Conservation (phyloP, 768 basidiomycete species). For the Pholiota microspora region DNA sequence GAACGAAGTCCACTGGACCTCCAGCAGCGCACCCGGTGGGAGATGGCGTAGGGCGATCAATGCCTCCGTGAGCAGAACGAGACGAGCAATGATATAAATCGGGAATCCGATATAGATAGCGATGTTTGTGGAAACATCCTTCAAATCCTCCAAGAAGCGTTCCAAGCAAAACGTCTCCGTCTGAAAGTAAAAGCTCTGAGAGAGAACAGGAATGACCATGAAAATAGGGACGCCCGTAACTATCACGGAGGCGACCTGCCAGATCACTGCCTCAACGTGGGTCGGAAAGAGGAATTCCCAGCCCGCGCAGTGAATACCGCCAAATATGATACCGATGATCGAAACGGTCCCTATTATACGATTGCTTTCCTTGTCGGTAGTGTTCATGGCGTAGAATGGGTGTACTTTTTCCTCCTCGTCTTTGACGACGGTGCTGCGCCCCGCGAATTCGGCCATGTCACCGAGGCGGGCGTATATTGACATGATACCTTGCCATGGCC, state of each 20-base stretch:
- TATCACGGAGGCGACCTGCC: conserved; percentile 4
- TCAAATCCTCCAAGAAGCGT: neutral
- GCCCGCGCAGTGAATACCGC: conserved; percentile 10
- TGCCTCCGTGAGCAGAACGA: conserved; percentile 8
- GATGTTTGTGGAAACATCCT: neutral
- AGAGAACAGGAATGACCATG: conserved; percentile 3
- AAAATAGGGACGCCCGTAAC: conserved; percentile 7
- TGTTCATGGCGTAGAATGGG: conserved; percentile 1
- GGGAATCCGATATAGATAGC: conserved; percentile 6
- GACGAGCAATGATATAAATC: conserved; percentile 8
- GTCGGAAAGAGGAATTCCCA: conserved; percentile 13
- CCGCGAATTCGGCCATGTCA: conserved; percentile 10
- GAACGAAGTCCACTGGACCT: conserved; percentile 13
- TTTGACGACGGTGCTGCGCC: conserved; percentile 4
- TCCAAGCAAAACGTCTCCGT: conserved; percentile 6
- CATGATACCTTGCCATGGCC: neutral
- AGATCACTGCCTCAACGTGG: conserved; percentile 1
- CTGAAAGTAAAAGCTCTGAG: neutral
- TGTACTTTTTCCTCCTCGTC: conserved; percentile 1
- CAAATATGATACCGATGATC: conserved; percentile 12
- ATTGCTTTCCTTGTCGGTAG: conserved; percentile 1
- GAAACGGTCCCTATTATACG: conserved; percentile 2
- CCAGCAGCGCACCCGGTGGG: neutral
- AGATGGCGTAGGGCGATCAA: conserved; percentile 7
- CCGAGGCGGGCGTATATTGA: conserved; percentile 4